These are phyloP conservation scores for Aegilops umbellulata DNA, from an alignment of 176 grass and related monocot genomes.

Conservation along the genomic window DNA sequence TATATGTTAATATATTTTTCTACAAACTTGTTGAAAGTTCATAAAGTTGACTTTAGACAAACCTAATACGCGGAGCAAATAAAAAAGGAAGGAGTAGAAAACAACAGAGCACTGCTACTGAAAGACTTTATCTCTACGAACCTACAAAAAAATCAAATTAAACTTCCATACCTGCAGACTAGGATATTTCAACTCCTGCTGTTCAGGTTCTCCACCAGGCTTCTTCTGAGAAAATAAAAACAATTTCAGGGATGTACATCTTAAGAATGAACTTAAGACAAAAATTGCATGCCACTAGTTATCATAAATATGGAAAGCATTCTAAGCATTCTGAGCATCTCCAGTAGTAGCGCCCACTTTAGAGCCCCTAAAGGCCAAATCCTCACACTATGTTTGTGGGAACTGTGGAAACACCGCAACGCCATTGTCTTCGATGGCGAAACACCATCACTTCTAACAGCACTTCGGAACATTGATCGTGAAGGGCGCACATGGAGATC, in stretches of 20 bases:
- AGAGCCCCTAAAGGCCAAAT: too few relatives aligned
- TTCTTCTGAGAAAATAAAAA: slow-evolving; percentile 55
- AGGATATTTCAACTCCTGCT: slow-evolving; percentile 51
- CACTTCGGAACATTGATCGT: too few relatives aligned
- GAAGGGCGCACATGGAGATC: too few relatives aligned
- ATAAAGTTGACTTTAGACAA: too few relatives aligned
- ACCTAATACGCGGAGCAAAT: too few relatives aligned
- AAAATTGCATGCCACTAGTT: background rate
- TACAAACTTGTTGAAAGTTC: too few relatives aligned
- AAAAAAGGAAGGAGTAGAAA: background rate
- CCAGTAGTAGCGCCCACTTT: background rate
- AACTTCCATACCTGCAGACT: slow-evolving; percentile 68
- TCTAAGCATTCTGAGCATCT: background rate
- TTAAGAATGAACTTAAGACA: background rate
- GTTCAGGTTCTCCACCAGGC: slow-evolving; percentile 45
- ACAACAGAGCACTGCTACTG: background rate
- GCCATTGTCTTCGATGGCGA: too few relatives aligned
- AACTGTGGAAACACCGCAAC: too few relatives aligned
- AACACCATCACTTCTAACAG: too few relatives aligned
- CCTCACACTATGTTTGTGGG: too few relatives aligned
- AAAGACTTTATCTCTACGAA: background rate
- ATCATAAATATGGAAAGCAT: background rate
- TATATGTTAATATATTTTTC: too few relatives aligned
- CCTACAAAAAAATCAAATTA: background rate
- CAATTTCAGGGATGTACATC: background rate